Conservation (phyloP, 208 protist species). For the Trypanosoma lewisi region DNA sequence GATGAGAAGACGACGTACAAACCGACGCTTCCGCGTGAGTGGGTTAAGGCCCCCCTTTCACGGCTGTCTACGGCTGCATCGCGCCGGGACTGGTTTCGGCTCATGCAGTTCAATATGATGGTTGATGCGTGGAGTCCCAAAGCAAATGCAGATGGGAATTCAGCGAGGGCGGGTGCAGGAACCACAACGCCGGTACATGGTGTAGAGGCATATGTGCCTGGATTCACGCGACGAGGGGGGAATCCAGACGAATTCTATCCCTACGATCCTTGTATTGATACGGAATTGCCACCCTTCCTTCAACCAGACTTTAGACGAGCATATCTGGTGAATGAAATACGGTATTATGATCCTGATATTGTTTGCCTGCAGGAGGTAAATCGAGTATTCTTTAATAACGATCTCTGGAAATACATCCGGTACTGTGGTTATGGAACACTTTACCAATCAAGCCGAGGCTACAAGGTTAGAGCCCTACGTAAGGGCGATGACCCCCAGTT, state of each 20-base stretch:
- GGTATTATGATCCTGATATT: constrained; percentile 77
- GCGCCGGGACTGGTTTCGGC: constrained; percentile 78
- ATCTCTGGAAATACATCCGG: constrained; percentile 66
- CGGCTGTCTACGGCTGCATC: constrained; percentile 59
- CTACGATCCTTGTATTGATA: constrained; percentile 47
- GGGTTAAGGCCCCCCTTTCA: constrained; percentile 64
- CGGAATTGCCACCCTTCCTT: constrained; percentile 64
- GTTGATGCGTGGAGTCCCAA: constrained; percentile 62
- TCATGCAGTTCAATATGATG: constrained; percentile 88
- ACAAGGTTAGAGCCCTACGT: constrained; percentile 52
- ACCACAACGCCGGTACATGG: constrained; percentile 54
- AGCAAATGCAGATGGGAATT: not conserved
- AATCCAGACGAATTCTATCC: constrained; percentile 33
- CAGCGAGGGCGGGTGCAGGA: not conserved
- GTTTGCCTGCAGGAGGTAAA: constrained; percentile 84
- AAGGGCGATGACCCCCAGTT: constrained; percentile 42
- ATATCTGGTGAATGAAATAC: constrained; percentile 57
- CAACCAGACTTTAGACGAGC: constrained; percentile 46
- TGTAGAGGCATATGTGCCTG: constrained; percentile 45
- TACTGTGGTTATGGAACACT: constrained; percentile 76
- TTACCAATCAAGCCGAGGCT: constrained; percentile 77
- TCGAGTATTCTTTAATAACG: constrained; percentile 61
- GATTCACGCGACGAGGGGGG: constrained; percentile 39
- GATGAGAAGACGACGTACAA: constrained; percentile 12
- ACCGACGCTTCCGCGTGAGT: constrained; percentile 51